Evolutionary conservation across 2,329 filamentous ascomycete species (phyloP).

Genomic region (Fusarium devonianum): DNA sequence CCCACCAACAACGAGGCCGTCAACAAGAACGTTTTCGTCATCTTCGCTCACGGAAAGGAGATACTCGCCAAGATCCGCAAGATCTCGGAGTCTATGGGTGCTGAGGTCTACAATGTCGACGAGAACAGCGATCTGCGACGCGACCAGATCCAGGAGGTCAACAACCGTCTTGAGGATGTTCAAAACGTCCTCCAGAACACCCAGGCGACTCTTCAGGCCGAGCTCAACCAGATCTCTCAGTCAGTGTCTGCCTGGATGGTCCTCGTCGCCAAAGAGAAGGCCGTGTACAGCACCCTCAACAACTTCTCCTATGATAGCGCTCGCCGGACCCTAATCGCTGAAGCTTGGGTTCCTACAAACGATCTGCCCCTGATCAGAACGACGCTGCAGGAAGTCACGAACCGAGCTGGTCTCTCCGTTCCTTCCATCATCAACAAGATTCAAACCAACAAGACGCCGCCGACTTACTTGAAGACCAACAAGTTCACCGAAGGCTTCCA

Average conservation of each 20-base stretch:
- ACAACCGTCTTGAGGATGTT: conserved; percentile 88
- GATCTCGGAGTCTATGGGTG: conserved; percentile 96
- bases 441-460: conserved; percentile 94
- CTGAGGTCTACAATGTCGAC: conserved; percentile 94
- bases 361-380: conserved; percentile 88
- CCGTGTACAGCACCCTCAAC: conserved; percentile 94
- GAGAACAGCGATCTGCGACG: conserved; percentile 95
- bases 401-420: conserved; percentile 92
- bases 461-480: conserved; percentile 97
- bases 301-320: conserved; percentile 96
- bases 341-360: conserved; percentile 96
- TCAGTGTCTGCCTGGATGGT: conserved; percentile 97
- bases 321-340: conserved; percentile 93
- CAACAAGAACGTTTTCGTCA: conserved; percentile 98
- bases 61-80: conserved; percentile 98
- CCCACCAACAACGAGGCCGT: conserved; percentile 90
- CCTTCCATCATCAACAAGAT: conserved; percentile 99
- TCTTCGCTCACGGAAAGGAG: conserved; percentile 98
- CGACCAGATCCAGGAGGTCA: conserved; percentile 97
- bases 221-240: conserved; percentile 91
- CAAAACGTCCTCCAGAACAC: conserved; percentile 94
- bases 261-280: conserved; percentile 97
- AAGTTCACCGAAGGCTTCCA: conserved; percentile 98
- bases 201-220: conserved; percentile 89
- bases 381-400: conserved; percentile 95